Base-by-base conservation (phyloP, 2,329 filamentous ascomycete species). In the Ophiostoma ulmi region DNA sequence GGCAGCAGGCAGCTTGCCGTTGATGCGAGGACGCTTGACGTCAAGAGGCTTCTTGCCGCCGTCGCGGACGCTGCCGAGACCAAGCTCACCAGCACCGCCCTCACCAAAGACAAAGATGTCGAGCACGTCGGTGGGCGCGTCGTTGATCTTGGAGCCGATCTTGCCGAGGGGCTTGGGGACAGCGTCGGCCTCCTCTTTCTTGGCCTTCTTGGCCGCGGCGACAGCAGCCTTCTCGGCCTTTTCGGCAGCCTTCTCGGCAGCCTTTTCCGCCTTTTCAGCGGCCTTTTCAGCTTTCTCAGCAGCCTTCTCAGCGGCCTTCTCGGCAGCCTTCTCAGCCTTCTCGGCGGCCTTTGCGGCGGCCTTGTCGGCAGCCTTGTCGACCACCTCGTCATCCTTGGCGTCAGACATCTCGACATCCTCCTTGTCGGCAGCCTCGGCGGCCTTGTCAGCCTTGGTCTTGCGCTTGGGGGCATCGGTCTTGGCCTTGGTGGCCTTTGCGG, bases 71-170 rank as follows among this genome's bases (percentile, higher is more conserved):
- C 85, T 87, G 66, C 92, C 92, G 22, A 96, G 86, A 52, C 92
- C 92, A 64, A 96, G 89, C 81, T 96, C 92, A 75, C 92, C 92
- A n/a, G 88, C 89, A 73, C 86, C 86, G 52, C 91, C 92, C 78
- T 93, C 91, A 69, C 92, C 92, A 75, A 92, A 94, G 69, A 94
- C 90, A 76, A 89, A 94, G 72, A 95, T 83, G 76, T 94, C 88
- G 72, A 95, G 84, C 36, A 83, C 81, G 74, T 87, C 79, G 0
- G 83, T 87, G 5, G 90, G 90, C 20, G 85, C 82, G 35, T 85
- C 78, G 78, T 93, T 93, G 80, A 91, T 87, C 72, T 74, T 73
- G 68, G 67, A 67, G n/a, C 75, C 74, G 26, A 75, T 73, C 75
- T 77, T 77, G 68, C 72, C 73, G 0, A 70, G 66, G 35, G 87